These are phyloP conservation scores for Vitis labrusca DNA, from an alignment of 164 flowering plant genomes.

Conservation along the genomic window DNA sequence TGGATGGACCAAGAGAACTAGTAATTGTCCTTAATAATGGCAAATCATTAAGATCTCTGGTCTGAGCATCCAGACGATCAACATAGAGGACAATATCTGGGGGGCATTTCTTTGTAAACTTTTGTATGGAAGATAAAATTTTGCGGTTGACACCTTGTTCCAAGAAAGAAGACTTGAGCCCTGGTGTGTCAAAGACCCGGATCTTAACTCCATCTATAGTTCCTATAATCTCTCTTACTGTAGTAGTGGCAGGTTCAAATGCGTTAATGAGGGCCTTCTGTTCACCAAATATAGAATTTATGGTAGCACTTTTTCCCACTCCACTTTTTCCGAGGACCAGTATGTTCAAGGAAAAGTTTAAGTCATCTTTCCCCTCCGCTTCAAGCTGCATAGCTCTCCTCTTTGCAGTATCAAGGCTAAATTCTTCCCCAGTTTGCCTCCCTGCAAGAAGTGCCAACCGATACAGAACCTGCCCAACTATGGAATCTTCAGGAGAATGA, in stretches of 20 bases:
- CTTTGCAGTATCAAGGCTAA: conserved; percentile 74
- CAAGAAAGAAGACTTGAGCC: conserved; percentile 67
- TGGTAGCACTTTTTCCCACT: conserved; percentile 98
- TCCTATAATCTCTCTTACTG: conserved; percentile 66
- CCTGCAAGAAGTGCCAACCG: conserved; percentile 74
- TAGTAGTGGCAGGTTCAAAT: conserved; percentile 65
- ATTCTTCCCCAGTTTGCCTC: conserved; percentile 48
- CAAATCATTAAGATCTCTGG: conserved; percentile 85
- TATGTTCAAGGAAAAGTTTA: conserved; percentile 75
- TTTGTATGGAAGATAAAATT: conserved; percentile 63
- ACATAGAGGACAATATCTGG: conserved; percentile 87
- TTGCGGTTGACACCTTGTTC: conserved; percentile 69
- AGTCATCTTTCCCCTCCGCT: conserved; percentile 51
- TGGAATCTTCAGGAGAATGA: conserved; percentile 71
- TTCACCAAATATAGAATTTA: conserved; percentile 88
- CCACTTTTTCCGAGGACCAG: conserved; percentile 87
- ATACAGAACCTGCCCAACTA: conserved; percentile 83
- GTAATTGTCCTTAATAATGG: conserved; percentile 70
- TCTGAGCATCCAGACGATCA: conserved; percentile 79
- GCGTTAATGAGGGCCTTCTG: conserved; percentile 61
- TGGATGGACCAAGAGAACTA: conserved; percentile 57
- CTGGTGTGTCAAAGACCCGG: conserved; percentile 82
- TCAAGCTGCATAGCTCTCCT: conserved; percentile 65
- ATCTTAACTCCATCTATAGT: conserved; percentile 71
- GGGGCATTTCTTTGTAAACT: conserved; percentile 65